A percentile compares a stretch with the other conserved stretches of the same genome.
Evolutionary conservation across 2,329 filamentous ascomycete genomes (phyloP).

Genomic region (Penicillium sp.): DNA sequence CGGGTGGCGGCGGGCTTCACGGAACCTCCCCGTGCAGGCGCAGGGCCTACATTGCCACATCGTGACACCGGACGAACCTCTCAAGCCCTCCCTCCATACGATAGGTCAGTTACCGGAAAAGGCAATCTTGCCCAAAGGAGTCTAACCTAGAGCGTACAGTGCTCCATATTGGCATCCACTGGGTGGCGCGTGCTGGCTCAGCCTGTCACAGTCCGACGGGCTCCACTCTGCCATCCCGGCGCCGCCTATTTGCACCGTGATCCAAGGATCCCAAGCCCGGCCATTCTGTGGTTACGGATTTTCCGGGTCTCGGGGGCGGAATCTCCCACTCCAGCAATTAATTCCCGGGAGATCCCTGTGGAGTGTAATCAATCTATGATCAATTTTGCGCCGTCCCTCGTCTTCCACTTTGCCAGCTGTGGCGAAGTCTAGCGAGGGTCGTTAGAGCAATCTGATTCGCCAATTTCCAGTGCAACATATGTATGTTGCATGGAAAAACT

Average conservation of each 20-base stretch:
- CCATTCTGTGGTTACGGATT: slow-evolving; percentile 9
- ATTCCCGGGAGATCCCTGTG: slow-evolving; percentile 1
- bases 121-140: background rate
- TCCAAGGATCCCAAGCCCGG: background rate
- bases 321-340: slow-evolving; percentile 2
- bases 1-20: background rate
- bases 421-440: too few relatives aligned
- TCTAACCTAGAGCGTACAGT: background rate
- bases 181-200: slow-evolving; percentile 1
- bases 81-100: background rate
- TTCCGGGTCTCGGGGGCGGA: slow-evolving; percentile 3
- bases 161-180: slow-evolving; percentile 1
- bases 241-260: background rate
- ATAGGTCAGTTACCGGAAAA: background rate
- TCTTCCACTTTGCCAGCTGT: too few relatives aligned
- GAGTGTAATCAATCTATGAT: slow-evolving; percentile 6
- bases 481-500: background rate
- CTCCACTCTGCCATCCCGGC: background rate
- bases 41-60: too few relatives aligned
- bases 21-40: background rate
- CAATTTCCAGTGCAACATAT: background rate
- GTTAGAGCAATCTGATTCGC: background rate
- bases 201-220: slow-evolving; percentile 7
- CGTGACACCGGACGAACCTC: too few relatives aligned
- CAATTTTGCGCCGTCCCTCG: slow-evolving; percentile 8